Conservation (phyloP, 2,329 filamentous ascomycete genomes). For the Leptosphaerulina australis region DNA sequence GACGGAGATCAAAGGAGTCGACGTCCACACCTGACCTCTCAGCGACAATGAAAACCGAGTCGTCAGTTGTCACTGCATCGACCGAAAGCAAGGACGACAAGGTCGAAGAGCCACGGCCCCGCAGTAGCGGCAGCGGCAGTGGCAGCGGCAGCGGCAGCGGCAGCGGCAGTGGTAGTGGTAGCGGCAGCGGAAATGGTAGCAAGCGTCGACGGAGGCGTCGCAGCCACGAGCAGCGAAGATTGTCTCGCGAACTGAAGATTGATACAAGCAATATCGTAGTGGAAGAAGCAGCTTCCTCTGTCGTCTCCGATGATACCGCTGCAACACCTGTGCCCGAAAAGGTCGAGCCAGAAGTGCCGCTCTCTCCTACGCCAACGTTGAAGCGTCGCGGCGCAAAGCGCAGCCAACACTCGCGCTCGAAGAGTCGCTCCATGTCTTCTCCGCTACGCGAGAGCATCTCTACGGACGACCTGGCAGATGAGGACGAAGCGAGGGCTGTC, state of each 20-base stretch:
- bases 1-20: constrained; percentile 38
- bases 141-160: constrained; percentile 19
- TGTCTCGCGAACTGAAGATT: constrained; percentile 30
- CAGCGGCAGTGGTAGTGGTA: constrained; percentile 34
- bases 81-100: constrained; percentile 32
- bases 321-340: constrained; percentile 25
- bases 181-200: constrained; percentile 32
- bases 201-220: constrained; percentile 36
- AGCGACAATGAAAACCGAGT: constrained; percentile 20
- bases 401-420: constrained; percentile 51
- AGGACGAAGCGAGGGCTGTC: constrained; percentile 28
- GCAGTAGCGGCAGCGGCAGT: constrained; percentile 16
- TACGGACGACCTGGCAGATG: constrained; percentile 26
- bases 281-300: constrained; percentile 19
- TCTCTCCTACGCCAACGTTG: constrained; percentile 41
- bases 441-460: constrained; percentile 35
- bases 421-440: constrained; percentile 44
- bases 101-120: constrained; percentile 21
- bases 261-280: constrained; percentile 5
- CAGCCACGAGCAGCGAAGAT: constrained; percentile 22
- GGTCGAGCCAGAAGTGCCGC: constrained; percentile 25
- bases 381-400: constrained; percentile 48
- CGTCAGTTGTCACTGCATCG: constrained; percentile 35
- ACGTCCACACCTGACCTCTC: constrained; percentile 35
- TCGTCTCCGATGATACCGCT: constrained; percentile 28